Evolutionary conservation across 202 grass and related monocot genomes (phyloP).

Genomic region (Saccharum hybrid): DNA sequence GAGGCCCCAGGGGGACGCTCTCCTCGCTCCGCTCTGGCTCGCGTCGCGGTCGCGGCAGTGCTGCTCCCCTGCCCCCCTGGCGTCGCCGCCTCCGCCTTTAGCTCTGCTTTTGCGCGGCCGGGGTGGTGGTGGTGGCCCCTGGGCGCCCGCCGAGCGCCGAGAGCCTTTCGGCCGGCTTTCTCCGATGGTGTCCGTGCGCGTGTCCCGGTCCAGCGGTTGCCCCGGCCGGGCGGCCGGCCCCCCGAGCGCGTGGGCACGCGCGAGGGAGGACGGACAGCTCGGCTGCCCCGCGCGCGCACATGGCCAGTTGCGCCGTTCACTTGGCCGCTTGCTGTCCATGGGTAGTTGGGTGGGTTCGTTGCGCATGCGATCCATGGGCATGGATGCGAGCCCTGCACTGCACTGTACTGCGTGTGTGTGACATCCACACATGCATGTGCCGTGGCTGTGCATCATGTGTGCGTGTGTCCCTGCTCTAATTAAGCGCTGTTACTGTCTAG

Average conservation of each 20-base stretch:
- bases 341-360: background rate
- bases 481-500: no score
- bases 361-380: background rate
- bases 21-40: background rate
- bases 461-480: background rate
- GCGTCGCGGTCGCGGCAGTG: constrained; percentile 27
- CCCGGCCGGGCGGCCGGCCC: background rate
- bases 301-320: background rate
- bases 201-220: background rate
- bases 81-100: no score
- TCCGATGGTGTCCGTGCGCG: background rate
- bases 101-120: no score
- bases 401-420: background rate
- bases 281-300: background rate
- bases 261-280: constrained; percentile 6
- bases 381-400: background rate
- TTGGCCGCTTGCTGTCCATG: background rate
- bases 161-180: background rate
- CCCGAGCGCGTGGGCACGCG: background rate
- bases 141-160: background rate
- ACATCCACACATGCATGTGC: background rate
- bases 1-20: background rate
- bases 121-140: no score
- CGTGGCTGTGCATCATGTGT: background rate
- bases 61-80: background rate